phyloP scores from a whole-genome alignment of 2,329 filamentous ascomycete species.

The Fusarium sp. region DNA sequence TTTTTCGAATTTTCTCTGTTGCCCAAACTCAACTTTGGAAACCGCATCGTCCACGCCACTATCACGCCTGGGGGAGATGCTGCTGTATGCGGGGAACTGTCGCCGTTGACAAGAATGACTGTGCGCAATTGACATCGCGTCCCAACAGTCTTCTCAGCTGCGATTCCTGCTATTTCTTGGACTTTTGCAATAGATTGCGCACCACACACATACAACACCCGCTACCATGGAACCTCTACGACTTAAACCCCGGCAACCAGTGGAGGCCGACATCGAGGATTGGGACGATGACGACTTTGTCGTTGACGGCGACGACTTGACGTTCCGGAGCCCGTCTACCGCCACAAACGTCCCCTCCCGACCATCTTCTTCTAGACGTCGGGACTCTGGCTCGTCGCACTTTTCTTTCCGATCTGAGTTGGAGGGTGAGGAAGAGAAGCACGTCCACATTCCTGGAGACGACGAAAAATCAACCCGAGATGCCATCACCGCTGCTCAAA shows the following conservation, averaged over 20 bases:
- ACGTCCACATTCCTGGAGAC: constrained; percentile 85
- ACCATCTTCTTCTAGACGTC: constrained; percentile 60
- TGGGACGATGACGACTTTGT: constrained; percentile 85
- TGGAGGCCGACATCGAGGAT: constrained; percentile 75
- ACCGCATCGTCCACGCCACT: constrained; percentile 19
- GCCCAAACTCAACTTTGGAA: neutral
- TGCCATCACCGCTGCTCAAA: constrained; percentile 87
- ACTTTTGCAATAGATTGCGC: constrained; percentile 21
- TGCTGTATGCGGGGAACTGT: constrained; percentile 40
- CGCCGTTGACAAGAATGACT: constrained; percentile 46
- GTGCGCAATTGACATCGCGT: constrained; percentile 44
- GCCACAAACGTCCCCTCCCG: constrained; percentile 55
- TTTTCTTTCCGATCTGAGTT: constrained; percentile 86
- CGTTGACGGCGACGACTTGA: constrained; percentile 75
- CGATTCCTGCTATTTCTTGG: constrained; percentile 25
- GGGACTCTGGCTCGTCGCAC: constrained; percentile 85
- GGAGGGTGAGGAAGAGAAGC: constrained; percentile 88
- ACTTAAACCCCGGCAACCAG: constrained; percentile 65
- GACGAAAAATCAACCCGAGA: constrained; percentile 87
- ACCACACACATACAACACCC: constrained; percentile 19
- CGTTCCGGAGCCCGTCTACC: constrained; percentile 65
- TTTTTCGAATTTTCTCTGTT: constrained; percentile 22
- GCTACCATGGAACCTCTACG: constrained; percentile 66
- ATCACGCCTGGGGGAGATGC: constrained; percentile 39
- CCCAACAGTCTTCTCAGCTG: constrained; percentile 31